Percentiles rank a stretch among this genome's conserved stretches.
Evolutionary conservation across 164 flowering plant species (phyloP).

Genomic region (Hamamelis virginiana): DNA sequence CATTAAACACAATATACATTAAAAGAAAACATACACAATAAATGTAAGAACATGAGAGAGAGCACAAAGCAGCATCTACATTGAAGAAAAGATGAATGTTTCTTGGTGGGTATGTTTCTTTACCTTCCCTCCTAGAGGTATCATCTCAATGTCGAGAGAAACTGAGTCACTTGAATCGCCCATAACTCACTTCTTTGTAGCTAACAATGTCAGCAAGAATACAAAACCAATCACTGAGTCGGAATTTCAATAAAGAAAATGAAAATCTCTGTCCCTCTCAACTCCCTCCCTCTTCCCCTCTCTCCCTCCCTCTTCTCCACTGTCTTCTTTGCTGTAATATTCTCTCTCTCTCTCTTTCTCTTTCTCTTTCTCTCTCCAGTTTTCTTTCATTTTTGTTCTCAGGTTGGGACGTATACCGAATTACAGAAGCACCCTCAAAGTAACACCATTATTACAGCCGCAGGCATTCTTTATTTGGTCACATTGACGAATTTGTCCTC

Average conservation of each 20-base stretch:
- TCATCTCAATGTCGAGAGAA: constrained; percentile 50
- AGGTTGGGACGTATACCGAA: background rate
- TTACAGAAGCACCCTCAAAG: constrained; percentile 12
- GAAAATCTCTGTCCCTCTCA: background rate
- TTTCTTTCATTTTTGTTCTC: background rate
- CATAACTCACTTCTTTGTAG: constrained; percentile 35
- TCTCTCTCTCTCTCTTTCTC: background rate
- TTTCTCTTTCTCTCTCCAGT: background rate
- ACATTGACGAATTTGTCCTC: constrained; percentile 14
- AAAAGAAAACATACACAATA: no score
- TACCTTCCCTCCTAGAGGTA: constrained; percentile 60
- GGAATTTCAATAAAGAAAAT: background rate
- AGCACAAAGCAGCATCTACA: constrained; percentile 3
- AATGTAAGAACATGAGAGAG: no score
- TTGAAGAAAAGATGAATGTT: constrained; percentile 6
- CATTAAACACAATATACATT: no score
- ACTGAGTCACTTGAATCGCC: constrained; percentile 59
- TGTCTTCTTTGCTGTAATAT: no score
- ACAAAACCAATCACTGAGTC: background rate
- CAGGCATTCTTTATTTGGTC: background rate
- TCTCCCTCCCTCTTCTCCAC: background rate
- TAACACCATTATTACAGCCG: background rate
- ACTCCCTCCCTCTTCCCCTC: background rate
- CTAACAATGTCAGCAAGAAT: background rate
- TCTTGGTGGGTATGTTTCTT: background rate